Conservation (phyloP, 129 eudicot genomes). For the sunflower (Helianthus annuus) region HanXRQr2.0-SUNRISE NC_035444.2:34731461-34731960, state of each 20-base stretch:
- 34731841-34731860: not conserved
- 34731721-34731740: conserved; percentile 24
- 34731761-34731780: conserved; percentile 10
- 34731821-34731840: not conserved
- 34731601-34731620: not conserved
- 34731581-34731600: conserved; percentile 23
- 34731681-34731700: conserved; percentile 9
- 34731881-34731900: not conserved
- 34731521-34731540: conserved; percentile 17
- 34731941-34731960: too few relatives aligned
- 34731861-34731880: not conserved
- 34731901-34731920: too few relatives aligned
- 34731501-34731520: not conserved
- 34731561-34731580: conserved; percentile 14
- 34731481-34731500: conserved; percentile 19
- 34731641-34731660: conserved; percentile 23
- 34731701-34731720: conserved; percentile 24
- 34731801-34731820: not conserved
- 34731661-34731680: conserved; percentile 4
- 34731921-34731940: too few relatives aligned
- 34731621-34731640: conserved; percentile 17
- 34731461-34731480: conserved; percentile 17
- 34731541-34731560: conserved; percentile 14
- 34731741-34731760: conserved; percentile 38
- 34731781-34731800: conserved; percentile 20